Evolutionary conservation across 2,329 filamentous ascomycete genomes (phyloP).

Genomic region (Fusarium protoensiforme): DNA sequence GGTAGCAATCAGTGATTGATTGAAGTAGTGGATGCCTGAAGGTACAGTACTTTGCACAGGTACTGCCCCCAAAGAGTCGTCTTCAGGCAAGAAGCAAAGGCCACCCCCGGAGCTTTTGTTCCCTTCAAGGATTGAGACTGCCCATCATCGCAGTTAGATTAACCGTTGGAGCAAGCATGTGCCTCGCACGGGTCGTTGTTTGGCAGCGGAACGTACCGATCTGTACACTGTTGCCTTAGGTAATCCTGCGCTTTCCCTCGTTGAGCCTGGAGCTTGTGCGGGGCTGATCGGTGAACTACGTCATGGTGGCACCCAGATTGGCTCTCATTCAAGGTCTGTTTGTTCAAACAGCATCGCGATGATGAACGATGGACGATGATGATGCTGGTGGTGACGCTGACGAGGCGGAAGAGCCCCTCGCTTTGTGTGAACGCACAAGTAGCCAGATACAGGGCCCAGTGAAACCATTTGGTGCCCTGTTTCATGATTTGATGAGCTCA

Average conservation of each 20-base stretch:
- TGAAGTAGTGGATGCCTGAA: not conserved
- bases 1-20: not conserved
- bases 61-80: not conserved
- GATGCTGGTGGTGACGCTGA: slow-evolving; percentile 36
- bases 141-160: slow-evolving; percentile 1
- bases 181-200: slow-evolving; percentile 4
- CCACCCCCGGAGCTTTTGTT: slow-evolving; percentile 35
- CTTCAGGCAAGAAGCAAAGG: not conserved
- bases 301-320: slow-evolving; percentile 37
- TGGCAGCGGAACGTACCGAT: slow-evolving; percentile 20
- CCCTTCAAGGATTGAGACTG: slow-evolving; percentile 29
- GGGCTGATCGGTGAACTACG: slow-evolving; percentile 33
- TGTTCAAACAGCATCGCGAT: slow-evolving; percentile 30
- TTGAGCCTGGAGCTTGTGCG: slow-evolving; percentile 38
- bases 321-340: slow-evolving; percentile 32
- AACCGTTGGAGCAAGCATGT: slow-evolving; percentile 22
- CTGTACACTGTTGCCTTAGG: not conserved
- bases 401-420: slow-evolving; percentile 2
- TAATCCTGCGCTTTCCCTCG: slow-evolving; percentile 22
- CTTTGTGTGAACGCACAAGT: slow-evolving; percentile 8
- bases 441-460: slow-evolving; percentile 10
- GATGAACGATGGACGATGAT: slow-evolving; percentile 38
- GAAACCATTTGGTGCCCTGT: slow-evolving; percentile 10
- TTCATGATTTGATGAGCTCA: slow-evolving; percentile 20
- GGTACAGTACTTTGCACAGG: not conserved